These are phyloP conservation scores for Trametes cingulata DNA, from an alignment of 768 basidiomycete genomes.

Conservation along the genomic window DNA sequence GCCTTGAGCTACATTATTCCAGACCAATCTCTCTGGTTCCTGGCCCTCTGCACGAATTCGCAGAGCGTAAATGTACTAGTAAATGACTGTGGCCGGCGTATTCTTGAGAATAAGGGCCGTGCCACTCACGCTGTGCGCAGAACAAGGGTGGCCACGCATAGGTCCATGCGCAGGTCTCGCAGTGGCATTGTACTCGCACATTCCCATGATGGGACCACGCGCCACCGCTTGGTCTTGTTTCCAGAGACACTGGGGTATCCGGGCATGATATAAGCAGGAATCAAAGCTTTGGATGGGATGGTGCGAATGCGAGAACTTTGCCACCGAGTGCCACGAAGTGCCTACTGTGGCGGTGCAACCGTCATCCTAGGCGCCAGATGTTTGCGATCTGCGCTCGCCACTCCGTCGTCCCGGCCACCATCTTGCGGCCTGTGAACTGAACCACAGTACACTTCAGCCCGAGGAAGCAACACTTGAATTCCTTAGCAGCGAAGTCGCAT, in stretches of 20 bases:
- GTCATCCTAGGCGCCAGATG: conserved; percentile 5
- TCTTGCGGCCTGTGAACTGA: too few species aligned
- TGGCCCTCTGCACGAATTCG: not conserved
- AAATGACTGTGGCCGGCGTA: too few species aligned
- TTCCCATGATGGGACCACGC: not conserved
- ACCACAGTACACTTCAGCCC: too few species aligned
- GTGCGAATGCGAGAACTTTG: not conserved
- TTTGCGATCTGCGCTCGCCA: too few species aligned
- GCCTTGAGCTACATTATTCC: too few species aligned
- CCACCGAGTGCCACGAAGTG: not conserved
- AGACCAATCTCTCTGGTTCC: too few species aligned
- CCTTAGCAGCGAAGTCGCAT: too few species aligned
- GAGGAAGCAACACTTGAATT: too few species aligned
- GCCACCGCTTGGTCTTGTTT: not conserved
- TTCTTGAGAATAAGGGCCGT: too few species aligned
- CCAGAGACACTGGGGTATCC: not conserved
- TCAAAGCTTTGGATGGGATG: not conserved
- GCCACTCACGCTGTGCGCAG: not conserved
- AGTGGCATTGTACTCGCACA: not conserved
- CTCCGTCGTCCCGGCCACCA: too few species aligned
- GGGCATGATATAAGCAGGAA: not conserved
- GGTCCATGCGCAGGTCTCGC: not conserved
- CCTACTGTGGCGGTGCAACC: conserved; percentile 1
- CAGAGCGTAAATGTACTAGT: not conserved
- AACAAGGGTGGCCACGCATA: not conserved